Base-by-base conservation (phyloP, 1,139 yeast genomes). In the Yamadazyma blattariae region DNA sequence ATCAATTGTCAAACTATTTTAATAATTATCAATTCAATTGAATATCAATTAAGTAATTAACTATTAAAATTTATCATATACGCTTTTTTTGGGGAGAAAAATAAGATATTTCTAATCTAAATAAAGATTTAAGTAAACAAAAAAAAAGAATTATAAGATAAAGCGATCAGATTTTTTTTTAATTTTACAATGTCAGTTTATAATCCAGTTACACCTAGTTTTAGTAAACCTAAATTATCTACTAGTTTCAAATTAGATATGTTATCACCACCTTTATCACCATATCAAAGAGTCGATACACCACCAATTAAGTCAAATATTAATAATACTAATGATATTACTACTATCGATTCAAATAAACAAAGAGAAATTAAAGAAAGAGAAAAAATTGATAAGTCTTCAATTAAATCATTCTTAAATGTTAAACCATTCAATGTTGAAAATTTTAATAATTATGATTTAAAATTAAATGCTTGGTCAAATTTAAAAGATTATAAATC, bases 211-310 rank as follows among this genome's bases (percentile, higher is more conserved):
- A 68, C 74, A 0, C 72, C 73, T 34, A 56, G 47, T 34, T 30
- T 25, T 19, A 31, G 24, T n/a, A 31, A 30, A 18, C 13, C 34
- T 14, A 35, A 33, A 21, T 20, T 26, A 6, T 25, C 41, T n/a
- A 31, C 38, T 13, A 40, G 38, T 15, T 44, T 50, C 11, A 74
- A 30, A 21, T 34, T 37, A 17, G 38, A 38, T 25, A 46, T 78
- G 39, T 77, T 82, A 36, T 79, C 86, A 2, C 87, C 87, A 10
- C 87, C 87, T 27, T 60, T 79, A 42, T 79, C 85, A 2, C 87
- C 87, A 32, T 75, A 71, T 50, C 78, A 71, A 34, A 52, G 67
- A 38, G 17, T 26, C 12, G 33, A 35, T 14, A 21, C 37, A 19
- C 33, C 29, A 10, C 36, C 37, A 26, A 41, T 37, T 23, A 43